A percentile compares a stretch with the other conserved stretches of the same genome.
Evolutionary conservation across 495 filamentous ascomycete species (phyloP).

Genomic region (Daldinia caldariorum): DNA sequence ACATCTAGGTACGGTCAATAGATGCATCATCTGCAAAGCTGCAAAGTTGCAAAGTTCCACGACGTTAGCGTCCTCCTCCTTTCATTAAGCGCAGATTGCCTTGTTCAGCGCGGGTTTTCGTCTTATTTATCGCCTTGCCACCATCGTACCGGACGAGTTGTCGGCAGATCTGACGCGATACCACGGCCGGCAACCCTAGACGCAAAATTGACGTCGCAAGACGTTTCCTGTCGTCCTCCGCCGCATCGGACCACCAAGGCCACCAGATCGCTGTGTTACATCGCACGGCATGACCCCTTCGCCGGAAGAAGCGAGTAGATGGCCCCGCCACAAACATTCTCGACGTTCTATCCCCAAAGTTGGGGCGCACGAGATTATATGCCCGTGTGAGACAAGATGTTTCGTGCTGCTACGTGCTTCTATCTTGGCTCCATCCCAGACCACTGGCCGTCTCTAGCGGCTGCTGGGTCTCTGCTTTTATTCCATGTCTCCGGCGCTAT

Average conservation of each 20-base stretch:
- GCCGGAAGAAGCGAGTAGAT: slow-evolving; percentile 45
- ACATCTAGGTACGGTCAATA: slow-evolving; percentile 29
- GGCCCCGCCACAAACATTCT: slow-evolving; percentile 40
- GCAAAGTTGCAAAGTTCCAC: slow-evolving; percentile 43
- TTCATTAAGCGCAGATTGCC: slow-evolving; percentile 39
- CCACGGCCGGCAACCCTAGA: slow-evolving; percentile 20
- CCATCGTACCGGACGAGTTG: slow-evolving; percentile 34
- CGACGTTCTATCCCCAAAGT: slow-evolving; percentile 31
- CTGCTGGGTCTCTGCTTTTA: background rate
- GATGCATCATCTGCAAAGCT: slow-evolving; percentile 37
- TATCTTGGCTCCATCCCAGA: slow-evolving; percentile 20
- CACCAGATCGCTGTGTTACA: slow-evolving; percentile 42
- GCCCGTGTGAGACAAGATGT: slow-evolving; percentile 44
- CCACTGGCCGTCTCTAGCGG: slow-evolving; percentile 19
- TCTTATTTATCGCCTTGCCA: slow-evolving; percentile 40
- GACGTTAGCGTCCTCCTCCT: slow-evolving; percentile 32
- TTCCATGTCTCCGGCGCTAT: slow-evolving; percentile 36
- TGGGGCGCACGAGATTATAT: slow-evolving; percentile 40
- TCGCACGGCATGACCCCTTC: slow-evolving; percentile 43
- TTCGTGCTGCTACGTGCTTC: slow-evolving; percentile 34
- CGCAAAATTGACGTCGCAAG: slow-evolving; percentile 19
- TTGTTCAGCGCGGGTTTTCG: slow-evolving; percentile 43
- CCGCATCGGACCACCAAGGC: slow-evolving; percentile 38
- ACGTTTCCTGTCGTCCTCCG: slow-evolving; percentile 44
- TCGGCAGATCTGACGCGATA: slow-evolving; percentile 29